Evolutionary conservation across 2,329 filamentous ascomycete species (phyloP), one percentile per base, ranked within the genome.

Genomic region (Phyllosticta capitalensis): DNA sequence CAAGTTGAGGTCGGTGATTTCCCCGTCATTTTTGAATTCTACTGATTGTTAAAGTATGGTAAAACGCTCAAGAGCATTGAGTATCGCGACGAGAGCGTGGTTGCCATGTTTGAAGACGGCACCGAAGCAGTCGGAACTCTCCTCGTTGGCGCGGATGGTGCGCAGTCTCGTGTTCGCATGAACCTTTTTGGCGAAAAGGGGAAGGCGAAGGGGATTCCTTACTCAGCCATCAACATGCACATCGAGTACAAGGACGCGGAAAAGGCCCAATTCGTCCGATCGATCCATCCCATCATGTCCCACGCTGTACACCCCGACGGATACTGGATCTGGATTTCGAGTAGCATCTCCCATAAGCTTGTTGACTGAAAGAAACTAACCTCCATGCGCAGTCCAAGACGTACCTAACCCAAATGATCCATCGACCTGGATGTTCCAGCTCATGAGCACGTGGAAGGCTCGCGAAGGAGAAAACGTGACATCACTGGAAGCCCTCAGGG

Each of bases 41-140:
- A 5, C 30, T 49, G 12, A 55, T n/a, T 3, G 7, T 38, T 55
- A 0, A 63, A 66, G 51, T 75, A 71, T 63, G 69, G 69, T 58
- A 79, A 77, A 64, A 64, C 61, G 52, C 67, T 78, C 24, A 64
- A 65, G 1, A 56, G 68, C 53, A 64, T 78, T 52, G 69, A 72
- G 28, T 69, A 68, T 55, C 60, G 64, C 7, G 64, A 72, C 28
- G 67, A 68, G 10, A 50, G 61, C 1, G 65, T 68, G 0, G 68
- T 73, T 20, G 71, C 71, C 0, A 66, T 68, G 53, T 74, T 74
- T 59, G 21, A 61, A n/a, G 71, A 74, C 52, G 70, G 69, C 7
- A 67, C 67, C 5, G 61, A 64, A 3, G 63, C 65, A 0, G 67
- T 64, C 0, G 71, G 71, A 9, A 58, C 62, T 12, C 62, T 72